phyloP scores from a whole-genome alignment of 495 filamentous ascomycete species.

The Daldinia decipiens region DNA sequence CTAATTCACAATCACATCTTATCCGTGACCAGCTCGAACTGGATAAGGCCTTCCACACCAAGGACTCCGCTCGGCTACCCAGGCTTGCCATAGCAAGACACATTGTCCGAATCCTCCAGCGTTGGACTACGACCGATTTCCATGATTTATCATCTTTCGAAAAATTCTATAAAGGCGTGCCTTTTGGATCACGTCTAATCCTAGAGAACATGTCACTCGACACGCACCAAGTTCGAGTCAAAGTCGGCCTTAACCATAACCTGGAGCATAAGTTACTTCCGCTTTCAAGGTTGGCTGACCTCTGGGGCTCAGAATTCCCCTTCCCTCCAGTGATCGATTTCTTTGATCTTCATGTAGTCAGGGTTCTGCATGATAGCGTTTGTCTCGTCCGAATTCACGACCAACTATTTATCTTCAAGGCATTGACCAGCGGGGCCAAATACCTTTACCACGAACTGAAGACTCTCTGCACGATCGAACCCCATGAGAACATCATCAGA shows the following conservation, averaged over 20 bases:
- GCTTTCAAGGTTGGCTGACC: constrained; percentile 39
- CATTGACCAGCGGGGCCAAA: constrained; percentile 59
- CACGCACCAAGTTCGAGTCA: constrained; percentile 50
- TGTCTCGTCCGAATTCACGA: constrained; percentile 53
- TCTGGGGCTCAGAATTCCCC: constrained; percentile 46
- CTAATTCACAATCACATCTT: constrained; percentile 49
- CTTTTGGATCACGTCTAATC: constrained; percentile 61
- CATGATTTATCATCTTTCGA: constrained; percentile 44
- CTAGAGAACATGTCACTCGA: constrained; percentile 55
- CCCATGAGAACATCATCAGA: constrained; percentile 56
- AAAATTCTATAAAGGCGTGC: constrained; percentile 47
- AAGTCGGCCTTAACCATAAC: constrained; percentile 54
- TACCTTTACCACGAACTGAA: constrained; percentile 60
- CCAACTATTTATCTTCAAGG: constrained; percentile 59
- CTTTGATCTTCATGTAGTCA: constrained; percentile 51
- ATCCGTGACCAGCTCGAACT: constrained; percentile 58
- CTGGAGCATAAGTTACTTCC: constrained; percentile 55
- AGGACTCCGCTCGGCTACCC: constrained; percentile 52
- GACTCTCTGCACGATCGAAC: constrained; percentile 55
- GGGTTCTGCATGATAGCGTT: constrained; percentile 59
- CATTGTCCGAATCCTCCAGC: constrained; percentile 57
- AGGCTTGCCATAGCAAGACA: constrained; percentile 56
- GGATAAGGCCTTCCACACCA: constrained; percentile 58
- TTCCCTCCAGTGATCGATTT: constrained; percentile 54
- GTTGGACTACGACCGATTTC: constrained; percentile 49